phyloP scores from a whole-genome alignment of 2,329 filamentous ascomycete genomes.

The Pezicula neosporulosa region DNA sequence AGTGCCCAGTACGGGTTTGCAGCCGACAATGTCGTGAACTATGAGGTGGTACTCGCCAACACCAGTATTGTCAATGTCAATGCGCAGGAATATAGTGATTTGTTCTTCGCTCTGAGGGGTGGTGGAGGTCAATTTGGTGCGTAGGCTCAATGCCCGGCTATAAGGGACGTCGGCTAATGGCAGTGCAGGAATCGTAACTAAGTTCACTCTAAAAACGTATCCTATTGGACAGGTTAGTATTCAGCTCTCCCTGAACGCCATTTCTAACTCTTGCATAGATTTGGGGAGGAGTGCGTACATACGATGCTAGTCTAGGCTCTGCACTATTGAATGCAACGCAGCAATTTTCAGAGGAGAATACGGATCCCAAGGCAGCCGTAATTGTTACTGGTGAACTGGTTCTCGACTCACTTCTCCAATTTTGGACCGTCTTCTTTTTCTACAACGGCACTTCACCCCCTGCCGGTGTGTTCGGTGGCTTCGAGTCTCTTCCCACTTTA shows the following conservation, averaged over 20 bases:
- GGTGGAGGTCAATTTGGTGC: conserved; percentile 22
- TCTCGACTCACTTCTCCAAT: conserved; percentile 13
- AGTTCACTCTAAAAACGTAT: conserved; percentile 28
- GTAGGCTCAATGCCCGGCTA: conserved; percentile 19
- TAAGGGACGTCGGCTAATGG: conserved; percentile 18
- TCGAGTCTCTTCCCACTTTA: conserved; percentile 9
- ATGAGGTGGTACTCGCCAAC: conserved; percentile 32
- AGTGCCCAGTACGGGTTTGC: conserved; percentile 40
- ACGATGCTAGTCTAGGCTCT: conserved; percentile 22
- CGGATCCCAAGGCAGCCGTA: conserved; percentile 27
- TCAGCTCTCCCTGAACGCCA: neutral
- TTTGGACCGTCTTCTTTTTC: conserved; percentile 30
- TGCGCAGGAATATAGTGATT: conserved; percentile 11
- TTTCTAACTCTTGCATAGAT: conserved; percentile 16
- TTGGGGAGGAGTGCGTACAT: conserved; percentile 35
- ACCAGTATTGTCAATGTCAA: conserved; percentile 18
- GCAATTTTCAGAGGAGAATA: conserved; percentile 23
- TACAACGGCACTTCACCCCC: conserved; percentile 31
- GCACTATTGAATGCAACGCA: conserved; percentile 31
- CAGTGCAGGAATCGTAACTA: conserved; percentile 29
- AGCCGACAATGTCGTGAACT: conserved; percentile 42
- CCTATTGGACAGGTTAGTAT: conserved; percentile 25
- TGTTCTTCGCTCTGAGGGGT: conserved; percentile 23
- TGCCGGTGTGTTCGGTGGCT: conserved; percentile 19
- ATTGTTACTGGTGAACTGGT: conserved; percentile 23